Evolutionary conservation across 805 yeast genomes (phyloP).

Genomic region (Kuraishia capsulata): DNA sequence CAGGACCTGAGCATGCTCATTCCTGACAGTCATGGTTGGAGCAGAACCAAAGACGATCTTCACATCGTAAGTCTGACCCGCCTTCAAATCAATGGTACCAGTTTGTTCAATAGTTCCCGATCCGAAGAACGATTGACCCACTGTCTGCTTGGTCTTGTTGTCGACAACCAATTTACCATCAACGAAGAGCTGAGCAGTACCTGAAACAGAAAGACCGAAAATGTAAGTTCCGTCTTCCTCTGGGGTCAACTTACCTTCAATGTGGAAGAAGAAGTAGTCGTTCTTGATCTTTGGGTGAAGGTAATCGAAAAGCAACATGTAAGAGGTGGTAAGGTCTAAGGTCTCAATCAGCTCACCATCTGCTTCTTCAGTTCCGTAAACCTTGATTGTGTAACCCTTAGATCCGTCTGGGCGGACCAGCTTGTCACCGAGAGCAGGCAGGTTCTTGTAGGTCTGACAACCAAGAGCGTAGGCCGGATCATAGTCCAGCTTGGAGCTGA

Average conservation of each 20-base stretch:
- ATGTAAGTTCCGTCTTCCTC: slow-evolving; percentile 38
- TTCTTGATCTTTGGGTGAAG: slow-evolving; percentile 11
- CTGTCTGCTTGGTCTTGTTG: slow-evolving; percentile 41
- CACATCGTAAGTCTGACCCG: slow-evolving; percentile 35
- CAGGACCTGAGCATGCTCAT: slow-evolving; percentile 3
- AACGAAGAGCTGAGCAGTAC: slow-evolving; percentile 46
- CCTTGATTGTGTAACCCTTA: slow-evolving; percentile 14
- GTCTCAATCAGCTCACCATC: slow-evolving; percentile 19
- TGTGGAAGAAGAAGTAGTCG: slow-evolving; percentile 29
- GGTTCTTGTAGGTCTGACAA: slow-evolving; percentile 22
- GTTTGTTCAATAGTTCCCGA: slow-evolving; percentile 45
- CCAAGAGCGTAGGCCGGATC: slow-evolving; percentile 24
- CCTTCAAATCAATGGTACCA: slow-evolving; percentile 26
- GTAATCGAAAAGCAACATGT: slow-evolving; percentile 18
- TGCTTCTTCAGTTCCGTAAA: slow-evolving; percentile 12
- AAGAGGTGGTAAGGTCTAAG: slow-evolving; percentile 10
- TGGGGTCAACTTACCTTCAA: slow-evolving; percentile 35
- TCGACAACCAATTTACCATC: slow-evolving; percentile 46
- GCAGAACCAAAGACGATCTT: slow-evolving; percentile 44
- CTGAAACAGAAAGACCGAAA: slow-evolving; percentile 42
- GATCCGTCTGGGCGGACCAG: slow-evolving; percentile 9
- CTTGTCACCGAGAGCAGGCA: slow-evolving; percentile 23
- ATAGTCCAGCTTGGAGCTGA: slow-evolving; percentile 15
- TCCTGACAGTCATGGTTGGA: slow-evolving; percentile 19
- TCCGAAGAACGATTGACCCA: slow-evolving; percentile 43